Evolutionary conservation across 1,139 yeast genomes (phyloP), one percentile per base, ranked within the genome.

Genomic region (Saccharomycopsis crataegensis): DNA sequence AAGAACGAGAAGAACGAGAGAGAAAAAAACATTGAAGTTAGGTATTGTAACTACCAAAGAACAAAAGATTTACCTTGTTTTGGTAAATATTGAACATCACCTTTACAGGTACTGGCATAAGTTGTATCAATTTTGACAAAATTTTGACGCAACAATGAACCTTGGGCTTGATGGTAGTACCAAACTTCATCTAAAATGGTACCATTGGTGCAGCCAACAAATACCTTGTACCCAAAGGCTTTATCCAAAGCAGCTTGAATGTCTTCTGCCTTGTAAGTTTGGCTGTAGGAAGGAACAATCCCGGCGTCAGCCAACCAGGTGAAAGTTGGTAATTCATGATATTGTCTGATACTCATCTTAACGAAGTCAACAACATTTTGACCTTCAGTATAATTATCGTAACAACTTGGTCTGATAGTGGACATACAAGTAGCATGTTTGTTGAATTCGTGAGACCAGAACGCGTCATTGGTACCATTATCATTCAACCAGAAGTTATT

Each of bases 371-470:
- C 85, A 16, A 43, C 22, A 16, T 28, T 22, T 22, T 22, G 28
- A 4, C 28, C 28, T 22, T 22, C 28, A 4, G 61, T 62, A 8
- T 71, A 66, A 37, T 66, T 67, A 53, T 28, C 57, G 66, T 88
- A 89, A 65, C 98, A 93, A 1, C 66, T 61, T 2, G 95, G 89
- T 52, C 77, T 77, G 51, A 91, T 72, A 0, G 98, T 90, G 43
- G 82, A 79, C 73, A 91, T 82, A 68, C 98, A 93, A 0, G 97
- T 90, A 6, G 93, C 98, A 64, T 93, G 99, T 67, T 93, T 93
- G 72, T 91, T 91, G 75, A 80, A 93, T 69, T 93, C 99, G 67
- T 93, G 98, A 36, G 80, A 76, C 98, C 98, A 91, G 54, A 93
- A 73, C 17, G 77, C 69, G 57, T 82, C 87, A 65, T 89, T 96